These are phyloP conservation scores for Yarrowia yakushimensis DNA, from an alignment of 805 yeast genomes.

Conservation along the genomic window DNA sequence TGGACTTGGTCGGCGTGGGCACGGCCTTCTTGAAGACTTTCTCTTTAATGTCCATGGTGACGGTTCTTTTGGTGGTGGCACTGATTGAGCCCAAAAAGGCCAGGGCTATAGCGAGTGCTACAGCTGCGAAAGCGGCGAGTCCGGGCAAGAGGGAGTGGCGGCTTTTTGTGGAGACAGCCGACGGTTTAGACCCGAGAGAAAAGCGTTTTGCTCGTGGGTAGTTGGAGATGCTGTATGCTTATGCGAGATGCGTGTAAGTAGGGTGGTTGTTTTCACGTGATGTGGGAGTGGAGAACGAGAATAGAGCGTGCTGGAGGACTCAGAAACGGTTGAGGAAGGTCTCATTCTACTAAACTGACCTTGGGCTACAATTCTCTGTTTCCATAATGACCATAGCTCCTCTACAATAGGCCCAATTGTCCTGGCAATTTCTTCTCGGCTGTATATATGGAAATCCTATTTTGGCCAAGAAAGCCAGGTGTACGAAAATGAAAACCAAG, in stretches of 20 bases:
- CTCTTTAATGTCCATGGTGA: conserved; percentile 15
- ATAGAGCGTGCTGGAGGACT: no score
- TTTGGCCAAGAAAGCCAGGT: conserved; percentile 8
- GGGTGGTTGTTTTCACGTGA: conserved; percentile 22
- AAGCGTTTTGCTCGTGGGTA: not conserved
- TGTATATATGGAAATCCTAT: conserved; percentile 14
- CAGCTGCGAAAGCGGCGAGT: conserved; percentile 4
- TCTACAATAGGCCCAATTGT: no score
- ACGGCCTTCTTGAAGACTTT: conserved; percentile 25
- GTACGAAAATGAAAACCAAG: not conserved
- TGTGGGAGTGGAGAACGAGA: not conserved
- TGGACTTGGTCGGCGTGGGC: conserved; percentile 26
- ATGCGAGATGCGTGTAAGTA: conserved; percentile 6
- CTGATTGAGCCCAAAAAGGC: conserved; percentile 3
- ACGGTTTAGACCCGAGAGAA: not conserved
- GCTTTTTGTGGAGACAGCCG: not conserved
- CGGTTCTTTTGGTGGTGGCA: not conserved
- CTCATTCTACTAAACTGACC: not conserved
- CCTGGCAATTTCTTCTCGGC: not conserved
- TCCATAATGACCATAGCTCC: not conserved
- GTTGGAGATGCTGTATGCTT: not conserved
- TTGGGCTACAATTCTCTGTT: not conserved
- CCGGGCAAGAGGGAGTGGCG: conserved; percentile 18
- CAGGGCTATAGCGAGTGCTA: conserved; percentile 23
- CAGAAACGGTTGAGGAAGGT: no score